Evolutionary conservation across 2,329 filamentous ascomycete species (phyloP).

Genomic region (Plenodomus tracheiphilus): DNA sequence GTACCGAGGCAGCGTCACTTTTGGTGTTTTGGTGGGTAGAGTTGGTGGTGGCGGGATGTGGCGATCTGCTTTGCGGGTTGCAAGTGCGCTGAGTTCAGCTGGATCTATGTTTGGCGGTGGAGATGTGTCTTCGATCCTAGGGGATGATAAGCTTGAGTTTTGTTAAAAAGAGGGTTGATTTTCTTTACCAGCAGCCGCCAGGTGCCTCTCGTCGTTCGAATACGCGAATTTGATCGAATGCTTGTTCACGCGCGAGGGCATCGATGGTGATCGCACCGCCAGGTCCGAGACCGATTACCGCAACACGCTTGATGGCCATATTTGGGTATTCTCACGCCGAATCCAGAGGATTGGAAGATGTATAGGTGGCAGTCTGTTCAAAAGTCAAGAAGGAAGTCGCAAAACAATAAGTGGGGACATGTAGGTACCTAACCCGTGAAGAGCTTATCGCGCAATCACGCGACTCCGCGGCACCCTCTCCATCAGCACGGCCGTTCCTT

Average conservation of each 20-base stretch:
- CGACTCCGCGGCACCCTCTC: neutral
- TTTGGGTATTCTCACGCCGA: neutral
- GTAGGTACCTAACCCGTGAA: neutral
- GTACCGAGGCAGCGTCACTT: conserved; percentile 20
- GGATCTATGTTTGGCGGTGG: conserved; percentile 26
- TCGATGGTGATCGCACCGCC: conserved; percentile 64
- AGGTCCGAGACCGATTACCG: conserved; percentile 65
- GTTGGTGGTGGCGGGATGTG: conserved; percentile 18
- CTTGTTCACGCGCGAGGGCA: conserved; percentile 61
- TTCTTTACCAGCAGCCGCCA: conserved; percentile 64
- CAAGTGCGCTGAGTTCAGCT: conserved; percentile 19
- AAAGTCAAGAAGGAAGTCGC: neutral
- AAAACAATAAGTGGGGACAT: neutral
- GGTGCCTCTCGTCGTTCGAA: conserved; percentile 64
- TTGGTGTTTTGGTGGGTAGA: conserved; percentile 23
- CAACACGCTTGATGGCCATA: conserved; percentile 49
- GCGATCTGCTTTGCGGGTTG: conserved; percentile 22
- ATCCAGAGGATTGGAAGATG: neutral
- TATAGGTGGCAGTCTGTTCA: neutral
- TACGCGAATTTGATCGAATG: conserved; percentile 62
- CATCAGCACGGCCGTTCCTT: neutral
- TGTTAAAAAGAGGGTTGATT: neutral
- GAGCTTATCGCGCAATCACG: neutral
- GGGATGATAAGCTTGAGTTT: neutral
- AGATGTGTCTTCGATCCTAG: conserved; percentile 27